A percentile compares a stretch with the other conserved stretches of the same genome.
Conservation (phyloP, 2,329 filamentous ascomycete genomes). For the Rutstroemia sp. region DNA sequence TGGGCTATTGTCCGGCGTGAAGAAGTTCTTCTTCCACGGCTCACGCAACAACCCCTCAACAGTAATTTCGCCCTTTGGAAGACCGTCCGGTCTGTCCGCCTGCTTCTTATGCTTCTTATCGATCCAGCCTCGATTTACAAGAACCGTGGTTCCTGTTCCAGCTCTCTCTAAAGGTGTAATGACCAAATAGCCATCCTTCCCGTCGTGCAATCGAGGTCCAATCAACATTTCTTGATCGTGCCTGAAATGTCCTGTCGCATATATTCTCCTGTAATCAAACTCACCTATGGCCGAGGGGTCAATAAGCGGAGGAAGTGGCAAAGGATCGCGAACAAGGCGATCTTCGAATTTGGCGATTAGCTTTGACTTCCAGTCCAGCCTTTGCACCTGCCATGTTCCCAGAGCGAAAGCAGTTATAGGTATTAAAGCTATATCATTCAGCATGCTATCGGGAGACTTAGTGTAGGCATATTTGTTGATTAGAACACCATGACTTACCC, state of each 20-base stretch:
- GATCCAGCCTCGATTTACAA: constrained; percentile 93
- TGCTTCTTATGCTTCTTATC: constrained; percentile 64
- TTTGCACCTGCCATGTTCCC: constrained; percentile 92
- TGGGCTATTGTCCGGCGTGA: constrained; percentile 85
- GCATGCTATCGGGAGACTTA: too few species aligned
- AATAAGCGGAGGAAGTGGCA: constrained; percentile 77
- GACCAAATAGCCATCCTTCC: constrained; percentile 84
- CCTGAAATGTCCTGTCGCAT: constrained; percentile 62
- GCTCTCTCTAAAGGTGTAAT: constrained; percentile 81
- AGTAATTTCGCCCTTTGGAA: constrained; percentile 64
- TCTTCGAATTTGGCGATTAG: constrained; percentile 89
- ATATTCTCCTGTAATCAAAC: constrained; percentile 86
- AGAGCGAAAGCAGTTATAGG: constrained; percentile 85
- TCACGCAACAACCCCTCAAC: constrained; percentile 80
- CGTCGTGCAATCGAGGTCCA: constrained; percentile 81
- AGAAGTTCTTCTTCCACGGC: constrained; percentile 97
- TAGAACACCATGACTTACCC: constrained; percentile 36
- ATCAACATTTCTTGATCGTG: constrained; percentile 97
- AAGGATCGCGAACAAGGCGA: constrained; percentile 73
- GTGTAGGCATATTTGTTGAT: not conserved
- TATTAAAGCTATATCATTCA: constrained; percentile 47
- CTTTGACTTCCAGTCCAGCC: constrained; percentile 88
- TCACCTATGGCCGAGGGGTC: constrained; percentile 76
- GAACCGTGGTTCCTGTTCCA: constrained; percentile 57
- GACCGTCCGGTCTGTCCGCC: constrained; percentile 50